phyloP scores from a whole-genome alignment of 768 basidiomycete genomes.

The Lyophyllum shimeji region DNA sequence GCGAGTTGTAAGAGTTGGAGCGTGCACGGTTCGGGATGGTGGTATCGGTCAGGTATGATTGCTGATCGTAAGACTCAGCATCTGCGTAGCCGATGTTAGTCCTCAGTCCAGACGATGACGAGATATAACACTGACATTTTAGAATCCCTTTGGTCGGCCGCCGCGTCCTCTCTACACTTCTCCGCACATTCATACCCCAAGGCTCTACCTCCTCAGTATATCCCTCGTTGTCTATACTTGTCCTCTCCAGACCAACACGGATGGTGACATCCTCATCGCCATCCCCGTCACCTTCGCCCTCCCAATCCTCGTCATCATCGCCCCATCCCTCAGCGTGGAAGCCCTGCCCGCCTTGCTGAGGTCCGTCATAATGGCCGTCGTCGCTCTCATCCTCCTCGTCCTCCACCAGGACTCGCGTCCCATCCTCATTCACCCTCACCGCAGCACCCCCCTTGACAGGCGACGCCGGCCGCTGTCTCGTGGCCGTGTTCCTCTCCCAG shows the following conservation, averaged over 20 bases:
- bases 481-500: slow-evolving; percentile 85
- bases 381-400: slow-evolving; percentile 69
- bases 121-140: slow-evolving; percentile 61
- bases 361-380: slow-evolving; percentile 44
- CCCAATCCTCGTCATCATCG: slow-evolving; percentile 78
- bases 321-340: slow-evolving; percentile 59
- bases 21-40: slow-evolving; percentile 55
- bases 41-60: slow-evolving; percentile 48
- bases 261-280: slow-evolving; percentile 76
- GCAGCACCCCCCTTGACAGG: slow-evolving; percentile 41
- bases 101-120: not conserved
- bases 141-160: slow-evolving; percentile 82
- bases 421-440: slow-evolving; percentile 60
- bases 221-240: slow-evolving; percentile 50
- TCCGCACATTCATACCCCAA: slow-evolving; percentile 75
- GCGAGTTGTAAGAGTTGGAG: slow-evolving; percentile 79
- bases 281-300: slow-evolving; percentile 51
- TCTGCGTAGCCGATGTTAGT: slow-evolving; percentile 37
- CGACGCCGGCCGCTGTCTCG: slow-evolving; percentile 45
- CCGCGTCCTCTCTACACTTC: slow-evolving; percentile 67
- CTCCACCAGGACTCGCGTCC: slow-evolving; percentile 62
- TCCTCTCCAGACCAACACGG: slow-evolving; percentile 53
- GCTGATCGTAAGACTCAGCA: slow-evolving; percentile 69
- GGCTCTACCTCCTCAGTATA: slow-evolving; percentile 65
- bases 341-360: slow-evolving; percentile 36